Evolutionary conservation across 2,329 filamentous ascomycete genomes (phyloP), one percentile per base, ranked within the genome.

Genomic region (Domatiomyces globalis): DNA sequence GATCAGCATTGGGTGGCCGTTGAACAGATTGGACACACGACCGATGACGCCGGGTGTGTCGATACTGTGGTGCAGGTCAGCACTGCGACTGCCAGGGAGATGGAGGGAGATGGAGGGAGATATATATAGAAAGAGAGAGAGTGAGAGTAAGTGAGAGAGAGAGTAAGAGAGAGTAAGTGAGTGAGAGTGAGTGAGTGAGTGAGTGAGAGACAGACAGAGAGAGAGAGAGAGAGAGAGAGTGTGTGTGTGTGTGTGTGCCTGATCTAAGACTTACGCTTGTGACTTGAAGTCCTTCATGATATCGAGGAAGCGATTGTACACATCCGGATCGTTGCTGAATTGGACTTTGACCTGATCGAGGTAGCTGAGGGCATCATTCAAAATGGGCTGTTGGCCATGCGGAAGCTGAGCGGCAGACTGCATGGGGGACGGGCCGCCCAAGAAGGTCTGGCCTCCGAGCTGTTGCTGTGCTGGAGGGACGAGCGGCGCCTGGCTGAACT

Each of bases 271-370:
- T 71, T 73, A 89, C 79, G 89, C 88, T 70, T 95, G 90, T 62
- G 88, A 95, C 70, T 98, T 98, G 67, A 98, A 98, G 62, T 98
- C 92, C 65, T 98, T 98, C 92, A 98, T 98, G 47, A 98, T 98
- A 61, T 98, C 92, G 45, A 98, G 72, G 62, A 98, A 96, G 39
- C 86, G 78, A 63, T 96, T 96, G 63, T 98, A 98, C 0, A 98
- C 92, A 67, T 96, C 90, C 3, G 92, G 89, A 60, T 95, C 88
- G 57, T 96, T 90, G 54, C 88, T 85, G 61, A 98, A 98, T 63
- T 95, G 89, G 25, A 96, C 89, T 69, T 98, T 98, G 57, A 98
- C 92, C 68, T 96, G 92, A 64, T 98, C 92, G 20, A 98, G 79
- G 64, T 98, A 98, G 63, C 88, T 95, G 45, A 98, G 76, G 29